Percentiles rank a stretch among this genome's conserved stretches.
Evolutionary conservation across 2,329 filamentous ascomycete species (phyloP).

Genomic region (Trichocomaceae sp.): DNA sequence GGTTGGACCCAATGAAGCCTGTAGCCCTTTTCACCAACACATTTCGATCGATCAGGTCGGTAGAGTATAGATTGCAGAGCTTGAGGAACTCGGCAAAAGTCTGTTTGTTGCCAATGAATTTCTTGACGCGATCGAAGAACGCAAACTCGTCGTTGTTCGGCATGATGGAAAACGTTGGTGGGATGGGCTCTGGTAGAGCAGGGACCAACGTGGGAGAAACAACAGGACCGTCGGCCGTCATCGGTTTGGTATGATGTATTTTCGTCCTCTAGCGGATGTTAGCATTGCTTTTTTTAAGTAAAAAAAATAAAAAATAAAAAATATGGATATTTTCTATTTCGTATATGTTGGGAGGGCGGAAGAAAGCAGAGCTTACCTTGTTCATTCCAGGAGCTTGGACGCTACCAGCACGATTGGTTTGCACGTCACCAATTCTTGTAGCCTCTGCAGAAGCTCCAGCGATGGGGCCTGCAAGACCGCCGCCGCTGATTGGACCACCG

Average conservation of each 20-base stretch:
- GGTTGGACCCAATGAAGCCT: slow-evolving; percentile 79
- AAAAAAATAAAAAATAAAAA: too few relatives aligned
- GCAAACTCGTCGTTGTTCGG: slow-evolving; percentile 77
- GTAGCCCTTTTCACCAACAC: slow-evolving; percentile 76
- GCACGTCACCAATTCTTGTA: slow-evolving; percentile 28
- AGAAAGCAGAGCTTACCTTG: slow-evolving; percentile 47
- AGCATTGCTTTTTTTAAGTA: slow-evolving; percentile 8
- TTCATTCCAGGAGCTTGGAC: slow-evolving; percentile 39
- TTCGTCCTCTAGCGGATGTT: slow-evolving; percentile 61
- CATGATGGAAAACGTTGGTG: slow-evolving; percentile 65
- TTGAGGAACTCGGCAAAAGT: slow-evolving; percentile 95
- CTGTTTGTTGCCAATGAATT: slow-evolving; percentile 86
- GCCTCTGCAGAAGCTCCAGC: slow-evolving; percentile 29
- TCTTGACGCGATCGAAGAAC: slow-evolving; percentile 96
- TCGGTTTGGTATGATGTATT: slow-evolving; percentile 60
- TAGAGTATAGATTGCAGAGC: slow-evolving; percentile 89
- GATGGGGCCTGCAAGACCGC: slow-evolving; percentile 27
- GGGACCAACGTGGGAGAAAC: slow-evolving; percentile 86
- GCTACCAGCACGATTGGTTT: slow-evolving; percentile 29
- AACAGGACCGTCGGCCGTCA: slow-evolving; percentile 51
- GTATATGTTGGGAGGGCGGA: too few relatives aligned
- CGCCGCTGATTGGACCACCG: slow-evolving; percentile 45
- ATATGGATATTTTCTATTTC: too few relatives aligned
- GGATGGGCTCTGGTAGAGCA: slow-evolving; percentile 77
- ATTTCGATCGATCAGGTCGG: slow-evolving; percentile 82